phyloP scores from a whole-genome alignment of 768 basidiomycete genomes.

The Tricholoma sp. region DNA sequence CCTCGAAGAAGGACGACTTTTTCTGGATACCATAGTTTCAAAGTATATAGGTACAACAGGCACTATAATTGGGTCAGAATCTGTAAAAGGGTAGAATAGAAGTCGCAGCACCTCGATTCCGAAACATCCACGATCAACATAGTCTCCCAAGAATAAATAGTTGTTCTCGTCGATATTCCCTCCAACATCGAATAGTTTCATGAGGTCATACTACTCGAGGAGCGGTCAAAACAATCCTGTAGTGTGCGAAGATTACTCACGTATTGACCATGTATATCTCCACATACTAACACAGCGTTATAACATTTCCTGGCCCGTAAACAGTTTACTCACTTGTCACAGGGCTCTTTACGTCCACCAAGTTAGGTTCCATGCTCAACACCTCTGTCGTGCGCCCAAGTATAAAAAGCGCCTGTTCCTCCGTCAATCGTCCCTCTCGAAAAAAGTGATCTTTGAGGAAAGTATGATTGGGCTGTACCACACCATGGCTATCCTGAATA shows the following conservation, averaged over 20 bases:
- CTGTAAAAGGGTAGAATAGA: neutral
- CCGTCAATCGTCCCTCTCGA: conserved; percentile 76
- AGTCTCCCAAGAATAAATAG: conserved; percentile 95
- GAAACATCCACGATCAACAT: conserved; percentile 95
- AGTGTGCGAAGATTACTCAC: conserved; percentile 32
- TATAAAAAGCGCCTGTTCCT: conserved; percentile 83
- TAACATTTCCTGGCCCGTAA: neutral
- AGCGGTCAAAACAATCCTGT: neutral
- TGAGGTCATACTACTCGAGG: conserved; percentile 78
- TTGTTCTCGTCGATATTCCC: conserved; percentile 76
- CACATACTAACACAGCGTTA: conserved; percentile 63
- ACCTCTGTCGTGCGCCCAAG: conserved; percentile 62
- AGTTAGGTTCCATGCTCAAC: conserved; percentile 73
- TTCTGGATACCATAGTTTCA: conserved; percentile 87
- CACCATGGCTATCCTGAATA: conserved; percentile 42
- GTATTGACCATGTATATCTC: conserved; percentile 98
- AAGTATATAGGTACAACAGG: conserved; percentile 85
- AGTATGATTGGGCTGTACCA: conserved; percentile 63
- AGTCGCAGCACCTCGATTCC: conserved; percentile 45
- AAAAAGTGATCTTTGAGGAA: conserved; percentile 90
- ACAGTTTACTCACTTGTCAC: conserved; percentile 71
- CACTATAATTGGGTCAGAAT: conserved; percentile 46
- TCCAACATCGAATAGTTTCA: conserved; percentile 97
- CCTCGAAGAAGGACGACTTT: conserved; percentile 84
- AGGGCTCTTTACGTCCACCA: conserved; percentile 83